phyloP scores from a whole-genome alignment of 257 asterid species.

The Solanum chilense region DNA sequence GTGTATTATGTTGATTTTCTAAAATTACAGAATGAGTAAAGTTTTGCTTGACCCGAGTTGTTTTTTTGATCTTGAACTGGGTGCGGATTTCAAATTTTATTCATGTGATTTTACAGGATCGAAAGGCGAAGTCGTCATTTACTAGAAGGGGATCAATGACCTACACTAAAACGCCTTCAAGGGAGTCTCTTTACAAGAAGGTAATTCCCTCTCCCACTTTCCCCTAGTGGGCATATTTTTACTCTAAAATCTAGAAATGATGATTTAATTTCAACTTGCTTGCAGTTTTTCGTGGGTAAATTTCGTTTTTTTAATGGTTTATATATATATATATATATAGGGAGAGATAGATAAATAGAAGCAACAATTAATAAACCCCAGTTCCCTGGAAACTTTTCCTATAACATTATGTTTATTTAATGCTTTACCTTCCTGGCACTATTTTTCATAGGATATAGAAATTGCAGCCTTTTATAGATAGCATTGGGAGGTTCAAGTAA shows the following conservation, averaged over 20 bases:
- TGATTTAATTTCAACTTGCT: not conserved
- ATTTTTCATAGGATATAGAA: not conserved
- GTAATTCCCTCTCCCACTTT: constrained; percentile 15
- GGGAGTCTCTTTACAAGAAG: constrained; percentile 67
- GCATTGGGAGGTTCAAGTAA: not conserved
- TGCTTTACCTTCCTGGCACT: not conserved
- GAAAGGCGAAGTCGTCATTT: constrained; percentile 55
- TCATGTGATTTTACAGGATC: constrained; percentile 38
- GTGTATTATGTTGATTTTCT: not conserved
- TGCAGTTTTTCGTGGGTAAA: not conserved
- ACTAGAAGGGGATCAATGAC: constrained; percentile 78
- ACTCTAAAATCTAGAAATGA: not conserved
- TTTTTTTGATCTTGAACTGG: not conserved
- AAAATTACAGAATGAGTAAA: not conserved
- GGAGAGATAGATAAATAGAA: not conserved
- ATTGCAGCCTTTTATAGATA: not conserved
- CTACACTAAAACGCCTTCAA: constrained; percentile 86
- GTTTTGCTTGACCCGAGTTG: not conserved
- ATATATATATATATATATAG: not conserved
- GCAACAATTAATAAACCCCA: not conserved
- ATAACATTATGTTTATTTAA: not conserved
- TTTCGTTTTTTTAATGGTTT: not conserved
- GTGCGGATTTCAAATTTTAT: not conserved
- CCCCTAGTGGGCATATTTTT: not conserved
- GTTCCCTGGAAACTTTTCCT: not conserved